These are phyloP conservation scores for Rhododendron mucronatum DNA, from an alignment of 148 eudicot species.

Conservation along the genomic window DNA sequence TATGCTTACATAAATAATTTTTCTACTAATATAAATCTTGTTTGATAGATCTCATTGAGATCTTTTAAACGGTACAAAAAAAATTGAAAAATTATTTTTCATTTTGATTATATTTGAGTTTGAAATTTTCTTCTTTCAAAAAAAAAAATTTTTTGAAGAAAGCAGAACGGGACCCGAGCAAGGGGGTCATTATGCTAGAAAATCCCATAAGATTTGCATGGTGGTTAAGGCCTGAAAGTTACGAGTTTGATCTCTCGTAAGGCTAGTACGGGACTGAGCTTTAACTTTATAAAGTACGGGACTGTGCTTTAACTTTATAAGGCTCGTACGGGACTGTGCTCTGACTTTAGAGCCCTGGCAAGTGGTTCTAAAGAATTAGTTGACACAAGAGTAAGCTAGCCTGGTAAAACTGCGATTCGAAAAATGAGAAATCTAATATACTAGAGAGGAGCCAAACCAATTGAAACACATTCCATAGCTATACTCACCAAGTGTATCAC, in stretches of 20 bases:
- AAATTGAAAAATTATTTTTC: too few species aligned
- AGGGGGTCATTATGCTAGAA: neutral
- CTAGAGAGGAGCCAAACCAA: neutral
- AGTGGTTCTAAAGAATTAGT: neutral
- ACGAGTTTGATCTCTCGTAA: neutral
- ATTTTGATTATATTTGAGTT: too few species aligned
- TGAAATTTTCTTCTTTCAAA: too few species aligned
- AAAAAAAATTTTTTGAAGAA: too few species aligned
- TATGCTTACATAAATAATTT: too few species aligned
- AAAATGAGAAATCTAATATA: neutral
- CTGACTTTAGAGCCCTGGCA: too few species aligned
- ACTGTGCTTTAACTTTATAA: neutral
- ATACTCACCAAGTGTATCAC: slow-evolving; percentile 53
- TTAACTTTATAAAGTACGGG: neutral
- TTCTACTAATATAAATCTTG: too few species aligned
- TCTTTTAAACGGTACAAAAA: too few species aligned
- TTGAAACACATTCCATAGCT: neutral
- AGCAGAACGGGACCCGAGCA: too few species aligned
- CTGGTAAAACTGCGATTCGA: neutral
- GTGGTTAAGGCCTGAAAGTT: neutral
- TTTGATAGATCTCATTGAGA: too few species aligned
- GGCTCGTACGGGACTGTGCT: neutral
- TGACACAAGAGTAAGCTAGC: neutral
- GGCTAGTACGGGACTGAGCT: too few species aligned
- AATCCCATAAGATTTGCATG: neutral